phyloP scores from a whole-genome alignment of 2,329 filamentous ascomycete genomes.

The Sarocladium strictum region DNA sequence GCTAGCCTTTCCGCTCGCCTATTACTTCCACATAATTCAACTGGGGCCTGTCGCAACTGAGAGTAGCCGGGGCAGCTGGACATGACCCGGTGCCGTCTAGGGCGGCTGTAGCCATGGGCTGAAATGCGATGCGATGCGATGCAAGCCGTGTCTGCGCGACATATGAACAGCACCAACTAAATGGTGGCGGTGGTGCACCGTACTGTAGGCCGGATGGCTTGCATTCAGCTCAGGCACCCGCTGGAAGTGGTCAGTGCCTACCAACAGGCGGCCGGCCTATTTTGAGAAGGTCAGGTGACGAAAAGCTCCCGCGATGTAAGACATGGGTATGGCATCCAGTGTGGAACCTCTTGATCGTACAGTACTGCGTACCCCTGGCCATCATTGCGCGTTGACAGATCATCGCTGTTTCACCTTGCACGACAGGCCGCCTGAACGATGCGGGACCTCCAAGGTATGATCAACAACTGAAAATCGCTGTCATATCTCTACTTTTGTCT shows the following conservation, averaged over 20 bases:
- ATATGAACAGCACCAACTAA: neutral
- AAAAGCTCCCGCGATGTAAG: constrained; percentile 3
- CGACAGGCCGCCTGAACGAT: neutral
- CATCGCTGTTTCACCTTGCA: neutral
- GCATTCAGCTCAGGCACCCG: neutral
- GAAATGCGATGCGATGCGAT: too few species aligned
- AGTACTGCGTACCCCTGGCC: constrained; percentile 1
- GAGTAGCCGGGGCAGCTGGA: too few species aligned
- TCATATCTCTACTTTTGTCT: neutral
- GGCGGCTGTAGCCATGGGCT: neutral
- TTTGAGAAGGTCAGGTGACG: constrained; percentile 1
- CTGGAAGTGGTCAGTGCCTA: neutral
- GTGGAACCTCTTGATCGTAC: constrained; percentile 3
- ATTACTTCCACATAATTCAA: neutral
- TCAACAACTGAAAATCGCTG: neutral
- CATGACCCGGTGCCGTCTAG: neutral
- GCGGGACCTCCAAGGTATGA: neutral
- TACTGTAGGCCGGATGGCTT: constrained; percentile 1
- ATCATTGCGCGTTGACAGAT: neutral
- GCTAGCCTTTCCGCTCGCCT: neutral
- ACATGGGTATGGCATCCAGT: constrained; percentile 3
- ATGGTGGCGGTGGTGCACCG: neutral
- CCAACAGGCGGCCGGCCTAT: neutral
- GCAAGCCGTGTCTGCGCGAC: neutral
- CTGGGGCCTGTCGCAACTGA: neutral